Base-by-base conservation (phyloP, 164 flowering plant genomes). In the Taxillus chinensis region DNA sequence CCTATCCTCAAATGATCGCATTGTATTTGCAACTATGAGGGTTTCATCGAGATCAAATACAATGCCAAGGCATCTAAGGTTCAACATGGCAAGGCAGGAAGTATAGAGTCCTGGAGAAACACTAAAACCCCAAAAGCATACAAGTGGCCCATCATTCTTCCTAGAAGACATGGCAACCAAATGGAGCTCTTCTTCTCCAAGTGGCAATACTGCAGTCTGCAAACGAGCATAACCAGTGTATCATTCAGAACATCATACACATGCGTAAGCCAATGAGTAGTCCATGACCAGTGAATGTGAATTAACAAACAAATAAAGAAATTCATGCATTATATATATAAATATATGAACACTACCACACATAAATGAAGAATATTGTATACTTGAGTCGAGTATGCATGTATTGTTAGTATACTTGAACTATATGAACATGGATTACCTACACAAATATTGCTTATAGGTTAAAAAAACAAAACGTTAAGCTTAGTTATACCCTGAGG, bases 31-130 rank as follows among this genome's bases (percentile, higher is more conserved):
- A 59, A 95, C 99, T 63, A 95, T 67, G 16, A 95, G 92, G 27
- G 99, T 95, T 73, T 95, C 99, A 65, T 95, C 99, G 8, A 95
- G 97, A 78, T 95, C 99, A 79, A 95, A 95, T 13, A 92, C 98
- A 67, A 95, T 95, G 46, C 99, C 96, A 45, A 95, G 95, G 76
- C 99, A 95, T 77, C 99, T 88, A 45, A 89, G 86, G 72, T 95
- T 92, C 76, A 95, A 71, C 98, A 95, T 85, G 69, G 78, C 80
- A 61, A 95, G 96, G 71, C 96, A 91, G 64, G 92, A 83, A 68
- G 79, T 69, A 54, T 91, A 95, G 45, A 91, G 83, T 52, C 92
- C 89, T 7, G 73, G 55, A 64, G 83, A 65, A 46, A 86, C 85
- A 55, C n/a, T 77, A 72, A 83, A 91, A n/a, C 86, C 98, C 99